These are phyloP conservation scores for Incumbomyces lentus DNA, from an alignment of 2,329 filamentous ascomycete genomes.

Conservation along the genomic window DNA sequence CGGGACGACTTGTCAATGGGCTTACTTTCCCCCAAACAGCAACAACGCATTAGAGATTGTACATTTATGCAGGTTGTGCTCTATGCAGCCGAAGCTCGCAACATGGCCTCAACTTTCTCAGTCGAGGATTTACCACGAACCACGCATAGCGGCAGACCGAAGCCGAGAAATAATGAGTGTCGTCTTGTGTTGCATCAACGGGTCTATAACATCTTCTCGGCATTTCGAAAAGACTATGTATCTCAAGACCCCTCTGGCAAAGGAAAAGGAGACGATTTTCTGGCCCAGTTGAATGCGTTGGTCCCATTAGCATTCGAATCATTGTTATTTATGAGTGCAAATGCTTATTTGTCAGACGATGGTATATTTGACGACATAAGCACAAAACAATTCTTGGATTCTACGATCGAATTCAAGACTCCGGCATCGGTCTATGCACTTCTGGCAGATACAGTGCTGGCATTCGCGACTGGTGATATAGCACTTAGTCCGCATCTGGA, in stretches of 20 bases:
- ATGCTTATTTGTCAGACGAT: slow-evolving; percentile 1
- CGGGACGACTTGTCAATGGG: background rate
- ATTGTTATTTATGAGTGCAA: slow-evolving; percentile 11
- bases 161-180: slow-evolving; percentile 9
- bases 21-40: background rate
- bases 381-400: slow-evolving; percentile 42
- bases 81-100: slow-evolving; percentile 14
- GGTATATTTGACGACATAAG: slow-evolving; percentile 42
- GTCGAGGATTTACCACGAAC: slow-evolving; percentile 16
- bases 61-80: slow-evolving; percentile 14
- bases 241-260: background rate
- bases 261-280: slow-evolving; percentile 2
- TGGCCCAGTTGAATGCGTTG: slow-evolving; percentile 10
- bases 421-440: slow-evolving; percentile 45
- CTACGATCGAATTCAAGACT: slow-evolving; percentile 18
- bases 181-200: slow-evolving; percentile 12
- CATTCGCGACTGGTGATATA: slow-evolving; percentile 5
- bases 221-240: slow-evolving; percentile 4
- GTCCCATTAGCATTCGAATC: slow-evolving; percentile 20
- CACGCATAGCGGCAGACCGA: slow-evolving; percentile 7
- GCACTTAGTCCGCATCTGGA: background rate
- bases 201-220: slow-evolving; percentile 11
- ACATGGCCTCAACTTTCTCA: slow-evolving; percentile 6
- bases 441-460: slow-evolving; percentile 56
- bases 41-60: background rate